These are phyloP conservation scores for Colletotrichum karsti DNA, from an alignment of 2,329 filamentous ascomycete species.

Conservation along the genomic window DNA sequence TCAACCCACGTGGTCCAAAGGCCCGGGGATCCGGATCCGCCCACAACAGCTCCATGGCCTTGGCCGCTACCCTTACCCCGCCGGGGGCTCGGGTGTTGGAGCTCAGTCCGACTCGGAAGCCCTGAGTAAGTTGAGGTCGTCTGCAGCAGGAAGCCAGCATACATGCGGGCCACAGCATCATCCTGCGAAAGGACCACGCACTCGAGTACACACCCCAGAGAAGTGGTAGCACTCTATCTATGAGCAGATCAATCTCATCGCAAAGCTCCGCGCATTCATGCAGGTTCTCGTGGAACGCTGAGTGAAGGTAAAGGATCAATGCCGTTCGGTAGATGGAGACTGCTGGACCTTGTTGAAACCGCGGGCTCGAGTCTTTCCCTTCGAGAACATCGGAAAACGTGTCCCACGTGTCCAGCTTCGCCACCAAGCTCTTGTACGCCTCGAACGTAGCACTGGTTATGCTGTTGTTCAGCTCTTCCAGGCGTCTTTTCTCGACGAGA, in stretches of 20 bases:
- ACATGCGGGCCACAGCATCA: neutral
- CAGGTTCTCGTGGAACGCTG: neutral
- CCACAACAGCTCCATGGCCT: neutral
- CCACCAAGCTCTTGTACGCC: neutral
- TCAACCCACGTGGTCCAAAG: neutral
- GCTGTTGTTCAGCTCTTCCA: neutral
- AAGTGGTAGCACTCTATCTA: neutral
- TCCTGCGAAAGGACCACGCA: neutral
- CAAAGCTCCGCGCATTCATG: neutral
- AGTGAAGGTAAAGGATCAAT: neutral
- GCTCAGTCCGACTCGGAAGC: neutral
- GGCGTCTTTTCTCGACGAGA: neutral
- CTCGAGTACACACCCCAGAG: neutral
- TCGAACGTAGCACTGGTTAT: rapidly evolving
- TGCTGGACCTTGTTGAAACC: neutral
- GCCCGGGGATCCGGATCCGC: neutral
- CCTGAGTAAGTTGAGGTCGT: neutral
- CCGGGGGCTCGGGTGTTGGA: neutral
- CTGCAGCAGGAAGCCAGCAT: neutral
- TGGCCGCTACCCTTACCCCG: neutral
- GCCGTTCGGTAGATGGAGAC: neutral
- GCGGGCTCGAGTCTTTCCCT: neutral
- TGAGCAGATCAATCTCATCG: neutral
- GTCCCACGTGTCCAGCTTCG: neutral
- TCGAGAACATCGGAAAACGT: neutral